phyloP scores from a whole-genome alignment of 768 basidiomycete genomes.

The Cystobasidiopsis lactophilus region DNA sequence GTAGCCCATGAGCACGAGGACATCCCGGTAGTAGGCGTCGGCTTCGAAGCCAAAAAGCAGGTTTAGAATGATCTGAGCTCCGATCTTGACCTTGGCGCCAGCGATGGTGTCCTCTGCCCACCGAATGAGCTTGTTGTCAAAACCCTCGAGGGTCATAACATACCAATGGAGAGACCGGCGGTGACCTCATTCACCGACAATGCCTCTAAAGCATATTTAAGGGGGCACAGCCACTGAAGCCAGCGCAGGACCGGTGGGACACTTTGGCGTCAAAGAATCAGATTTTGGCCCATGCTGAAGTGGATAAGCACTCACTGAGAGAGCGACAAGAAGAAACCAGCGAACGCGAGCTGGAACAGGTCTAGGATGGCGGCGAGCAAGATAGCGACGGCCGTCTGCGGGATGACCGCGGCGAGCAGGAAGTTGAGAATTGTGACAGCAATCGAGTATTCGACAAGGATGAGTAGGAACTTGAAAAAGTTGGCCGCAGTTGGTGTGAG shows the following conservation, averaged over 20 bases:
- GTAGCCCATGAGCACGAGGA: too few relatives aligned
- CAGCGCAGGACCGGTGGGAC: constrained; percentile 84
- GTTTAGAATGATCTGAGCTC: constrained; percentile 67
- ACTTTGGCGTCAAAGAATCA: too few relatives aligned
- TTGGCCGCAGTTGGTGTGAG: constrained; percentile 50
- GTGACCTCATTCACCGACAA: constrained; percentile 78
- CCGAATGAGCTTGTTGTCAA: neutral
- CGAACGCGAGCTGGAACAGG: constrained; percentile 29
- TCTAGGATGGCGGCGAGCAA: constrained; percentile 41
- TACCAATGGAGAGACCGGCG: constrained; percentile 53
- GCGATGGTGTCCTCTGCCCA: constrained; percentile 44
- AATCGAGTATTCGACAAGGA: constrained; percentile 62
- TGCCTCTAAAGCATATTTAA: constrained; percentile 43
- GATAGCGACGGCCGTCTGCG: constrained; percentile 74
- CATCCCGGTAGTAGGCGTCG: constrained; percentile 54
- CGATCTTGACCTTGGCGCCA: constrained; percentile 61
- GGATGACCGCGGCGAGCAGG: constrained; percentile 59
- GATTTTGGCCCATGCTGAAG: constrained; percentile 84
- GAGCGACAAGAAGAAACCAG: constrained; percentile 16
- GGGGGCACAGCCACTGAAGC: constrained; percentile 73
- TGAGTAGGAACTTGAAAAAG: constrained; percentile 88
- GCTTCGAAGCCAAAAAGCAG: constrained; percentile 68
- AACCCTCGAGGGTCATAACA: constrained; percentile 17
- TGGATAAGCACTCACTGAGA: constrained; percentile 62
- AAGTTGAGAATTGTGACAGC: constrained; percentile 87